These are phyloP conservation scores for Phyllostachys edulis DNA, from an alignment of 176 grass and related monocot genomes.

Conservation along the genomic window DNA sequence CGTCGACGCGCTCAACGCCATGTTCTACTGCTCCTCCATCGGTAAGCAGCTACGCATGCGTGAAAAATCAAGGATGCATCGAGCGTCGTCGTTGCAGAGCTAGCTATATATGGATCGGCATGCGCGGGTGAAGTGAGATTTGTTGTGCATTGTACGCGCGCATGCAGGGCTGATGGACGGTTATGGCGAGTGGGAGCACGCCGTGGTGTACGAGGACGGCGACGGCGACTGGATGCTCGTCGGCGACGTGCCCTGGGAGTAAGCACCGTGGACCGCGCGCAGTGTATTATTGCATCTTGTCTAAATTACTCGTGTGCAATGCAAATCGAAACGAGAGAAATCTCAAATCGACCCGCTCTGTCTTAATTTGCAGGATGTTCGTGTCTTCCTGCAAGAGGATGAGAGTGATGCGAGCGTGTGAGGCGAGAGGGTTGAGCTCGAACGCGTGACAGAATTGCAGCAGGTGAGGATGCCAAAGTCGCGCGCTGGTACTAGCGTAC, in stretches of 20 bases:
- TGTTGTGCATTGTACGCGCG: background rate
- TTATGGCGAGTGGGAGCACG: constrained; percentile 58
- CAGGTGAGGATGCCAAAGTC: background rate
- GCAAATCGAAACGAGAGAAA: background rate
- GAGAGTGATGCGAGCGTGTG: constrained; percentile 77
- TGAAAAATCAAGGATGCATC: background rate
- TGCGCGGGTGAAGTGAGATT: background rate
- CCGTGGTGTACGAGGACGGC: constrained; percentile 82
- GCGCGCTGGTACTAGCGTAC: background rate
- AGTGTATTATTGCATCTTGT: too few relatives aligned
- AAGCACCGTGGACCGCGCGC: constrained; percentile 16
- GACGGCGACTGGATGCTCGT: constrained; percentile 99
- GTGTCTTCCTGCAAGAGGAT: constrained; percentile 82
- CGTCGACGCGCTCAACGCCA: constrained; percentile 57
- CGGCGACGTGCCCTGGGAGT: constrained; percentile 97
- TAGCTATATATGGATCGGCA: background rate
- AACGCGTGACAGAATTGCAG: constrained; percentile 28
- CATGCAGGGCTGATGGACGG: constrained; percentile 62
- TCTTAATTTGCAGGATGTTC: constrained; percentile 57
- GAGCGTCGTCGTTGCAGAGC: background rate
- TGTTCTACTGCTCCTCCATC: constrained; percentile 78
- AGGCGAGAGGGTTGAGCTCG: constrained; percentile 72
- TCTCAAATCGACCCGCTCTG: background rate
- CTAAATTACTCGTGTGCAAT: too few relatives aligned
- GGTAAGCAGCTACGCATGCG: constrained; percentile 29